Base-by-base conservation (phyloP, 768 basidiomycete species). In the Scleroderma bovista region DNA sequence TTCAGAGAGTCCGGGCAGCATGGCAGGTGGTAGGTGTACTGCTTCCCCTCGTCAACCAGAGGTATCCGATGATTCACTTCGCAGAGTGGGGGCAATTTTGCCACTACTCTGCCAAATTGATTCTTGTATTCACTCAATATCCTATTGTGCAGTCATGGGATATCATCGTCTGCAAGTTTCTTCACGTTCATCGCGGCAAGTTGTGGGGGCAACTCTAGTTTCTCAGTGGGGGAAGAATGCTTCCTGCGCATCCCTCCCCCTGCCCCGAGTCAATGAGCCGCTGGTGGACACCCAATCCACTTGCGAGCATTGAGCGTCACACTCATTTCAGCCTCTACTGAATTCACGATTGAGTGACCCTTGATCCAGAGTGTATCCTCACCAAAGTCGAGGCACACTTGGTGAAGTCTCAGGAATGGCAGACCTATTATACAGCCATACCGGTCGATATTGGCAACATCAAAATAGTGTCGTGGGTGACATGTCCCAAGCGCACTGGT, bases 341-440 rank as follows among this genome's bases (percentile, higher is more conserved):
- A 29, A 9, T 29, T n/a, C 3, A 16, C n/a, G 2, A n/a, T n/a
- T 2, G 37, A 16, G 3, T 8, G 15, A 2, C 37, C 37, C 11
- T 16, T 16, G n/a, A 38, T 19, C 3, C n/a, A 8, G 16, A 38
- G 16, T n/a, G 16, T 38, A 7, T 38, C 19, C 37, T n/a, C n/a
- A 7, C n/a, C 6, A 16, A 45, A 31, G 15, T 69, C 62, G 1
- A 71, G 47, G 0, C 50, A 13, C 19, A 47, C 22, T 6, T 33
- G n/a, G 34, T 36, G 10, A 8, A 8, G 4, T 15, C 24, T 6
- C 10, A 72, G 65, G 41, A 70, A 72, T 3, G 67, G 66, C 3
- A 62, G 68, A 0, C 72, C 69, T 1, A 74, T 55, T 1, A 74
- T 63, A 43, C 63, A 50, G 29, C 72, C 66, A 47, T 72, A 74